Percentiles rank a stretch among this genome's conserved stretches.
phyloP scores from a whole-genome alignment of 2,329 filamentous ascomycete species.

The Trichoderma brevicompactum region DNA sequence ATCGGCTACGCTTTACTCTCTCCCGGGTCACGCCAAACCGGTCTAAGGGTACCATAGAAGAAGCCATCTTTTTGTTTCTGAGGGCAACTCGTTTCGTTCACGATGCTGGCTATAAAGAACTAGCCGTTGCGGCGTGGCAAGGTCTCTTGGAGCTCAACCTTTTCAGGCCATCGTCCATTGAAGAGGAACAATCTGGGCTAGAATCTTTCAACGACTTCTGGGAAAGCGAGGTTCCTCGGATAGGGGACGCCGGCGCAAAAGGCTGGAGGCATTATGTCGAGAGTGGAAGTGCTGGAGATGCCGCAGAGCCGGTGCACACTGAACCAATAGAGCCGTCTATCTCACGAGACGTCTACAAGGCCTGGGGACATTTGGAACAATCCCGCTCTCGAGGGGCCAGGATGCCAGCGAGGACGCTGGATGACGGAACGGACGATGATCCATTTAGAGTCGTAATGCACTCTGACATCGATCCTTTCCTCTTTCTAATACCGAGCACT shows the following conservation, averaged over 20 bases:
- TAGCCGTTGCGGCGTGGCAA: conserved; percentile 82
- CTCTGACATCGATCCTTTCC: conserved; percentile 69
- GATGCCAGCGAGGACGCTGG: conserved; percentile 73
- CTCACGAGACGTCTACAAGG: conserved; percentile 53
- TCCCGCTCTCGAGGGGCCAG: conserved; percentile 52
- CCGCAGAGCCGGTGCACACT: conserved; percentile 44
- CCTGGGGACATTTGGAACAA: conserved; percentile 61
- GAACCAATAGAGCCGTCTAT: conserved; percentile 9
- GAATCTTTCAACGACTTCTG: conserved; percentile 73
- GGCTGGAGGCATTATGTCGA: conserved; percentile 68
- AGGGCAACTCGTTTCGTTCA: conserved; percentile 74
- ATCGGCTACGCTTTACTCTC: conserved; percentile 48
- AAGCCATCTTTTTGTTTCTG: conserved; percentile 70
- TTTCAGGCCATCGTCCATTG: conserved; percentile 54
- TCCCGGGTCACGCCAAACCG: conserved; percentile 23
- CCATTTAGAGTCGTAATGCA: conserved; percentile 82
- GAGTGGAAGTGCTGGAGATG: conserved; percentile 44
- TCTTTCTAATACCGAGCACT: conserved; percentile 56
- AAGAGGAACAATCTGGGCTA: conserved; percentile 36
- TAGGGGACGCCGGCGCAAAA: conserved; percentile 72
- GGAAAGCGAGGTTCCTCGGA: conserved; percentile 79
- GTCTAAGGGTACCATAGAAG: conserved; percentile 31
- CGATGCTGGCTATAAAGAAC: conserved; percentile 78
- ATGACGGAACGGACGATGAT: conserved; percentile 77
- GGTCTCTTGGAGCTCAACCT: conserved; percentile 74